Evolutionary conservation across 495 filamentous ascomycete genomes (phyloP).

Genomic region (Poronia punctata): DNA sequence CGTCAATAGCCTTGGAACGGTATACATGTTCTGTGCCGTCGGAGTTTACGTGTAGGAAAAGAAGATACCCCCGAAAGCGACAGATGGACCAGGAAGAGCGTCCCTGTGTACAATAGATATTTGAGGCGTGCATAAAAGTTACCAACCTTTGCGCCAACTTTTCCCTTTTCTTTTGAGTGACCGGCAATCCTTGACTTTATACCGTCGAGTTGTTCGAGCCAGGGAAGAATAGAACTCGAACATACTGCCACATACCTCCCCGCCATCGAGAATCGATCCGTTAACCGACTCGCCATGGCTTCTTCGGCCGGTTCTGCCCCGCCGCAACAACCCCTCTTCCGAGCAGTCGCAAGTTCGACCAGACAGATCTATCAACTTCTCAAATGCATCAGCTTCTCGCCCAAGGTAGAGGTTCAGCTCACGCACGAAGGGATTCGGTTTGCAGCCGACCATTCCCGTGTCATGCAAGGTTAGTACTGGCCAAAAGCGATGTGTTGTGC

Average conservation of each 20-base stretch:
- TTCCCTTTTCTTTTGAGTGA: slow-evolving; percentile 8
- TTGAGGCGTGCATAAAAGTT: slow-evolving; percentile 16
- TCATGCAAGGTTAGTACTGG: slow-evolving; percentile 70
- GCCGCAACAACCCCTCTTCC: slow-evolving; percentile 54
- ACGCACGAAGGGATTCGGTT: slow-evolving; percentile 77
- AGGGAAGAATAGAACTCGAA: neutral
- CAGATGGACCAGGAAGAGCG: slow-evolving; percentile 19
- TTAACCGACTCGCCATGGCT: slow-evolving; percentile 1
- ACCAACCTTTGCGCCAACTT: slow-evolving; percentile 5
- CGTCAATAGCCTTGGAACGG: slow-evolving; percentile 73
- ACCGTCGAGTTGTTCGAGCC: neutral
- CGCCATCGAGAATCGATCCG: too few relatives aligned
- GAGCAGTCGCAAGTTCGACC: slow-evolving; percentile 77
- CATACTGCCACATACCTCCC: neutral
- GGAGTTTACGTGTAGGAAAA: slow-evolving; percentile 86
- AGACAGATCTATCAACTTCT: slow-evolving; percentile 85
- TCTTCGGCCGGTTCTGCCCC: slow-evolving; percentile 1
- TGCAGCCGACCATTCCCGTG: slow-evolving; percentile 72
- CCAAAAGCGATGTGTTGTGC: neutral
- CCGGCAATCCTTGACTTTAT: neutral
- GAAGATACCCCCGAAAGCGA: slow-evolving; percentile 35
- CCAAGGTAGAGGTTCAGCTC: slow-evolving; percentile 78
- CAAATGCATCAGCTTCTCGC: slow-evolving; percentile 74
- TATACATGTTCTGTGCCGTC: slow-evolving; percentile 97
- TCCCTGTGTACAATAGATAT: slow-evolving; percentile 38